Conservation (phyloP, 2,329 filamentous ascomycete species). For the Triangularia verruculosa region DNA sequence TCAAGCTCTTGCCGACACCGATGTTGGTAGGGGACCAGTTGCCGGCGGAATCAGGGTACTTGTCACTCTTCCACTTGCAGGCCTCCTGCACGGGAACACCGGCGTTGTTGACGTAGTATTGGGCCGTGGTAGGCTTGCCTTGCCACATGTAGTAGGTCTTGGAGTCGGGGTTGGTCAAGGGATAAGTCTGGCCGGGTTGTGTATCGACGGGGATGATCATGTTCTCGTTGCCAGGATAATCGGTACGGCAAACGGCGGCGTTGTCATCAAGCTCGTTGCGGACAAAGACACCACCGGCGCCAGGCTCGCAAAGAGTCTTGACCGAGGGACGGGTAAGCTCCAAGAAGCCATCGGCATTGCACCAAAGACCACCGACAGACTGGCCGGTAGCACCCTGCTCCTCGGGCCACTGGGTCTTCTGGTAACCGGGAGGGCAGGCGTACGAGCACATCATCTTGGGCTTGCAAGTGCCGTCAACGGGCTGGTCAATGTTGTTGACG, state of each 20-base stretch:
- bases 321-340: conserved; percentile 68
- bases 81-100: conserved; percentile 64
- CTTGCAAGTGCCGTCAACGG: conserved; percentile 58
- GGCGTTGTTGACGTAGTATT: conserved; percentile 93
- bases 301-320: conserved; percentile 70
- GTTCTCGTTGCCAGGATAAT: conserved; percentile 89
- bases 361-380: conserved; percentile 85
- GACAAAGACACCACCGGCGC: conserved; percentile 68
- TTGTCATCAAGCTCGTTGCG: conserved; percentile 67
- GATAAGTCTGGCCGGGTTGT: conserved; percentile 53
- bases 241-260: conserved; percentile 84
- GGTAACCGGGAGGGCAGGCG: conserved; percentile 84
- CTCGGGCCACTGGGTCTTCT: conserved; percentile 86
- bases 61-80: conserved; percentile 68
- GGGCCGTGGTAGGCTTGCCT: conserved; percentile 73
- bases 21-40: conserved; percentile 89
- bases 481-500: conserved; percentile 66
- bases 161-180: conserved; percentile 73
- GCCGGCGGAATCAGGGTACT: conserved; percentile 55
- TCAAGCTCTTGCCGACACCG: conserved; percentile 67
- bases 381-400: conserved; percentile 76
- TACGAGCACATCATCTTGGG: conserved; percentile 81
- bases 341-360: conserved; percentile 69
- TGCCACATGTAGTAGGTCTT: conserved; percentile 75
- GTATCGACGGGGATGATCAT: conserved; percentile 78